Conservation (phyloP, 2,329 filamentous ascomycete genomes). For the Camillea tinctor region DNA sequence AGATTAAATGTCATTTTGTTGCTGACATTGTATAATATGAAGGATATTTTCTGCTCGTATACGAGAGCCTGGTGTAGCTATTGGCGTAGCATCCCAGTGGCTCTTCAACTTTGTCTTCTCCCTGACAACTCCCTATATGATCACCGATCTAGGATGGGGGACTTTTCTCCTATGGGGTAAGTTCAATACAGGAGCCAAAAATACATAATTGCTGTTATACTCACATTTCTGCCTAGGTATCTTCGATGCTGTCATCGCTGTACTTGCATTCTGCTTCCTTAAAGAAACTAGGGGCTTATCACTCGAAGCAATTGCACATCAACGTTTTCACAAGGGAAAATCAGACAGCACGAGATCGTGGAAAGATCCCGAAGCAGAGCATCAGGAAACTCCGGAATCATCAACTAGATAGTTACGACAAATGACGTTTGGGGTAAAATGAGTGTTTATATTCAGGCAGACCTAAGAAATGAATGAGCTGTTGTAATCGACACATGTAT, state of each 20-base stretch:
- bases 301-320: constrained; percentile 54
- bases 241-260: constrained; percentile 41
- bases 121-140: constrained; percentile 49
- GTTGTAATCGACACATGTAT: too few species aligned
- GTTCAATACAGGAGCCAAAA: not conserved
- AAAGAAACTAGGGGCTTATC: constrained; percentile 69
- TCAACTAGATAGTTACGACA: not conserved
- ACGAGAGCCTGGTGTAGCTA: constrained; percentile 45
- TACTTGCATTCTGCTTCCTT: constrained; percentile 52
- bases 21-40: not conserved
- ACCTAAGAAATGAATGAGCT: too few species aligned
- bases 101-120: constrained; percentile 50
- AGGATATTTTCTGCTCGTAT: constrained; percentile 48
- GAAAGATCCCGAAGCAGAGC: constrained; percentile 10
- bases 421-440: too few species aligned
- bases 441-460: too few species aligned
- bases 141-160: constrained; percentile 45
- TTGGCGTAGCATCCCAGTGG: constrained; percentile 48
- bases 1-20: not conserved
- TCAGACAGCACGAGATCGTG: constrained; percentile 10
- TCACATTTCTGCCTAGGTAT: constrained; percentile 20
- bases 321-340: constrained; percentile 23
- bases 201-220: not conserved
- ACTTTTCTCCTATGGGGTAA: constrained; percentile 47
- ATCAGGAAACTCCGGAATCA: constrained; percentile 5